Evolutionary conservation across 2,329 filamentous ascomycete species (phyloP).

Genomic region (Diaporthe helianthi): DNA sequence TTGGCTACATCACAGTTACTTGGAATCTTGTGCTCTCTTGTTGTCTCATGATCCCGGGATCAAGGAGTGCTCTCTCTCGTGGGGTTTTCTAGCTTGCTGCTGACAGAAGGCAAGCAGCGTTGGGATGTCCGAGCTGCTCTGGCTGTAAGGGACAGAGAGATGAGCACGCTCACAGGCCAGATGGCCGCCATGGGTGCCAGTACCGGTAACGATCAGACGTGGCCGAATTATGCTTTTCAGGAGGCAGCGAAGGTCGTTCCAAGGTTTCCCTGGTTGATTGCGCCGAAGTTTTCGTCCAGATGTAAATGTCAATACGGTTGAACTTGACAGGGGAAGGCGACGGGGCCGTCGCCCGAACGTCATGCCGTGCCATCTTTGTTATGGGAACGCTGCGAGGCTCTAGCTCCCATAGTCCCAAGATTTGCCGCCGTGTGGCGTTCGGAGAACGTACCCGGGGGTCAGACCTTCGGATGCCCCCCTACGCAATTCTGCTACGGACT

Average conservation of each 20-base stretch:
- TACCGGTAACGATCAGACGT: conserved; percentile 26
- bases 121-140: too few relatives aligned
- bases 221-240: conserved; percentile 32
- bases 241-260: conserved; percentile 33
- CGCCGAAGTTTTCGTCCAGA: conserved; percentile 13
- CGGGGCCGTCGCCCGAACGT: background rate
- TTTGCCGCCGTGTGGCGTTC: conserved; percentile 6
- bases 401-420: too few relatives aligned
- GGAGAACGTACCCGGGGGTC: too few relatives aligned
- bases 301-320: conserved; percentile 8
- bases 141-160: too few relatives aligned
- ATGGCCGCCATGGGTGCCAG: conserved; percentile 22
- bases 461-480: too few relatives aligned
- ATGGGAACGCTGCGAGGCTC: background rate
- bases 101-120: too few relatives aligned
- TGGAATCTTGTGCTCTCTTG: too few relatives aligned
- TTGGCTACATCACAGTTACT: too few relatives aligned
- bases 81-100: too few relatives aligned
- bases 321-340: conserved; percentile 13
- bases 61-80: too few relatives aligned
- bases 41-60: too few relatives aligned
- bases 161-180: conserved; percentile 11
- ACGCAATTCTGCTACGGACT: too few relatives aligned
- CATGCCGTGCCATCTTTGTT: conserved; percentile 5
- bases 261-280: background rate